These are phyloP conservation scores for Melampsora medusae DNA, from an alignment of 1,284 basidiomycete genomes.

Conservation along the genomic window DNA sequence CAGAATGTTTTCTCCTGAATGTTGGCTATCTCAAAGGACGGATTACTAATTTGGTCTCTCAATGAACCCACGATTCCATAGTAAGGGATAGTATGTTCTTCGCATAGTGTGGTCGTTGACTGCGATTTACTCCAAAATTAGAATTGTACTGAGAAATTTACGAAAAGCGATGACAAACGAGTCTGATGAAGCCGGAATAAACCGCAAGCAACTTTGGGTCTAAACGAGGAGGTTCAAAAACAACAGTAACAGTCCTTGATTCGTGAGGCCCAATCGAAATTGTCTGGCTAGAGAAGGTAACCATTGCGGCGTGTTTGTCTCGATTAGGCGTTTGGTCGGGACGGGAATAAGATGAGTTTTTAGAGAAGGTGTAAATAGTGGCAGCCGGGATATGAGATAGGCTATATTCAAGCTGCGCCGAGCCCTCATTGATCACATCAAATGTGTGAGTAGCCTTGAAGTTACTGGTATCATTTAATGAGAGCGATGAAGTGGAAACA, in stretches of 20 bases:
- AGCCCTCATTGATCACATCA: conserved; percentile 15
- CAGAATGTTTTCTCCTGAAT: too few relatives aligned
- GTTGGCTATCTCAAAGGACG: neutral
- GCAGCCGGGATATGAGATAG: conserved; percentile 30
- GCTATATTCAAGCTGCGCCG: conserved; percentile 5
- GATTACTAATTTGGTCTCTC: conserved; percentile 19
- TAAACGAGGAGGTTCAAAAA: conserved; percentile 18
- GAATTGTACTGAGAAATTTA: neutral
- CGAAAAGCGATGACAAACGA: conserved; percentile 4
- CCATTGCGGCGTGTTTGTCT: conserved; percentile 8
- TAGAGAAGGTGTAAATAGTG: conserved; percentile 16
- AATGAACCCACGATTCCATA: conserved; percentile 34
- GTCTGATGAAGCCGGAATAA: conserved; percentile 41
- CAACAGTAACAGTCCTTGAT: conserved; percentile 12
- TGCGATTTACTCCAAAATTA: neutral
- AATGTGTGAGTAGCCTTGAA: conserved; percentile 15
- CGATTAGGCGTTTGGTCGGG: conserved; percentile 4
- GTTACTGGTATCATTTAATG: conserved; percentile 29
- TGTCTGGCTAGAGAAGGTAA: neutral
- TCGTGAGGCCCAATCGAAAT: conserved; percentile 16
- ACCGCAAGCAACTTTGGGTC: conserved; percentile 16
- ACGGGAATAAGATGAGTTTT: conserved; percentile 11
- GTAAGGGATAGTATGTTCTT: conserved; percentile 34
- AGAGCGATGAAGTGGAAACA: conserved; percentile 24
- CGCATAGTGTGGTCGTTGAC: conserved; percentile 12